Evolutionary conservation across 257 asterid species (phyloP).

Genomic region (Przewalskia tangutica): DNA sequence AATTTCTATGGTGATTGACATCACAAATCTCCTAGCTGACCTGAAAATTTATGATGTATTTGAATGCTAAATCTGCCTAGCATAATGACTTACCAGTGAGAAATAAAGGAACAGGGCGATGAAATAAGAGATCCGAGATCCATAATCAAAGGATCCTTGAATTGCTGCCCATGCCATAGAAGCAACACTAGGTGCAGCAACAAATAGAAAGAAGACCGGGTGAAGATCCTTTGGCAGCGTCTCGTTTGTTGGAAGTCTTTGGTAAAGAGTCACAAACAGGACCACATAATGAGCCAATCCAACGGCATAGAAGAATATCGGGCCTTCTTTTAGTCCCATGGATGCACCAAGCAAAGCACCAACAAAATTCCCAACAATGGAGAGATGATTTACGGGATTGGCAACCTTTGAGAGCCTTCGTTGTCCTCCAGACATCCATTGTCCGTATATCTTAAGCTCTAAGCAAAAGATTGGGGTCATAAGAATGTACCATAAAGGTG

Average conservation of each 20-base stretch:
- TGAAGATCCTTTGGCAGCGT: no score
- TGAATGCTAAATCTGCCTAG: background rate
- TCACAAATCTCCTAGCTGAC: background rate
- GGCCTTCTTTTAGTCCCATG: conserved; percentile 84
- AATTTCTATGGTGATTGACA: background rate
- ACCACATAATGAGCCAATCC: conserved; percentile 85
- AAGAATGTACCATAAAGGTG: conserved; percentile 52
- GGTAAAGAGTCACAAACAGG: no score
- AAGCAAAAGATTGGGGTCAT: conserved; percentile 60
- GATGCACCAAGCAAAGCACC: conserved; percentile 90
- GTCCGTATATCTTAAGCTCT: conserved; percentile 85
- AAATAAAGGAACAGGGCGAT: conserved; percentile 76
- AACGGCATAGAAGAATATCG: conserved; percentile 73
- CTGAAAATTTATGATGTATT: background rate
- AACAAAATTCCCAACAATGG: conserved; percentile 72
- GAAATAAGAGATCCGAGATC: conserved; percentile 68
- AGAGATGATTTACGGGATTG: conserved; percentile 68
- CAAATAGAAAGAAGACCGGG: no score
- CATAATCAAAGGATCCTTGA: no score
- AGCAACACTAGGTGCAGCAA: no score
- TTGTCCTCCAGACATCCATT: conserved; percentile 95
- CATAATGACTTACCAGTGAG: conserved; percentile 45
- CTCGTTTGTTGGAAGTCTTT: no score
- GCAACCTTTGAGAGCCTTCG: conserved; percentile 85
- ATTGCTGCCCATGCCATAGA: no score